Conservation (phyloP, 2,329 filamentous ascomycete genomes). For the Fusarium goolgardi region DNA sequence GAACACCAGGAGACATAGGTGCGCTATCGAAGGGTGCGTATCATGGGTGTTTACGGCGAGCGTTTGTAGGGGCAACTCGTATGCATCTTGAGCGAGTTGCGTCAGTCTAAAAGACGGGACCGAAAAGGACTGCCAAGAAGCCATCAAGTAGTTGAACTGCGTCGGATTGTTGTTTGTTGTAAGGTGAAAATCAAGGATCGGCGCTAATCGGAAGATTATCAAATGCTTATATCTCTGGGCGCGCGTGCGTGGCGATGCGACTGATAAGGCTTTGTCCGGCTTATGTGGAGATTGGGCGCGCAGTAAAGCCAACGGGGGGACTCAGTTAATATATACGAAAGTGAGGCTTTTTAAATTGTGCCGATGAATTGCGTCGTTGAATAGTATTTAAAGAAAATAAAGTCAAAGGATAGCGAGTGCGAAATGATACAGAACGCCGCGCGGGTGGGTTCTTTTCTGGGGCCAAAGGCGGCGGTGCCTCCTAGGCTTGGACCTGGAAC, state of each 20-base stretch:
- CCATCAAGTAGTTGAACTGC: constrained; percentile 48
- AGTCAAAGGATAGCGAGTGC: constrained; percentile 13
- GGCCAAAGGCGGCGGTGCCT: constrained; percentile 32
- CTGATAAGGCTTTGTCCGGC: constrained; percentile 22
- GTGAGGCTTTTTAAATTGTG: constrained; percentile 21
- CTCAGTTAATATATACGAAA: constrained; percentile 7
- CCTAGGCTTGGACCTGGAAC: constrained; percentile 3
- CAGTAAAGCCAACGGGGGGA: neutral
- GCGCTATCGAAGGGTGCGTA: constrained; percentile 72
- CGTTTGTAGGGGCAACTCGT: constrained; percentile 57
- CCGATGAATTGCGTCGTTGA: constrained; percentile 2
- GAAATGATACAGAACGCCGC: constrained; percentile 32
- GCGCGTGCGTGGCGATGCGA: constrained; percentile 10
- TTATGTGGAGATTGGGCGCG: constrained; percentile 3
- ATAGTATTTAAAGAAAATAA: constrained; percentile 10
- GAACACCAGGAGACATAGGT: constrained; percentile 86
- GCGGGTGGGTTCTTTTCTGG: constrained; percentile 36
- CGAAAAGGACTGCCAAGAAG: constrained; percentile 53
- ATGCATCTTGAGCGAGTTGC: constrained; percentile 53
- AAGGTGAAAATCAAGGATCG: constrained; percentile 11
- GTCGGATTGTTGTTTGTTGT: constrained; percentile 14
- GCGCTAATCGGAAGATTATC: constrained; percentile 27
- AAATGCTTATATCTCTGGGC: constrained; percentile 24
- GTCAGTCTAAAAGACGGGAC: constrained; percentile 61
- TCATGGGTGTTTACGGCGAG: constrained; percentile 58